A percentile compares a stretch with the other conserved stretches of the same genome.
phyloP scores from a whole-genome alignment of 495 filamentous ascomycete species.

The Amphirosellinia nigrospora region DNA sequence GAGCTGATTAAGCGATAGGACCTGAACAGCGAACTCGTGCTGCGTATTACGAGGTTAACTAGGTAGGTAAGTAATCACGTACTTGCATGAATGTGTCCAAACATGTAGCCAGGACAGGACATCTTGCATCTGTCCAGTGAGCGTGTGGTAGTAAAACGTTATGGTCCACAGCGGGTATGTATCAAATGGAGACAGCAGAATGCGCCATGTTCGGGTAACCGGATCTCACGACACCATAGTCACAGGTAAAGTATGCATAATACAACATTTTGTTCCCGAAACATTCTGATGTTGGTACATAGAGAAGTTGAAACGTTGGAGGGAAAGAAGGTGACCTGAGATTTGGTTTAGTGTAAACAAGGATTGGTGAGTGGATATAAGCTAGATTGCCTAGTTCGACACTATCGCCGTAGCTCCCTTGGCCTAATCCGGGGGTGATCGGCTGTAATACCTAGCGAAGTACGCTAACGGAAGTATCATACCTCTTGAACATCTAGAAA shows the following conservation, averaged over 20 bases:
- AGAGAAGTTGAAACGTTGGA: neutral
- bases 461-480: too few relatives aligned
- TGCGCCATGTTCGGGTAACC: neutral
- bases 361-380: neutral
- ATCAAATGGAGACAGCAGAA: neutral
- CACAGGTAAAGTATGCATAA: slow-evolving; percentile 10
- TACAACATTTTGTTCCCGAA: slow-evolving; percentile 4
- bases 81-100: neutral
- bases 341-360: neutral
- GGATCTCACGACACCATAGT: neutral
- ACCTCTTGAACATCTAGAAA: too few relatives aligned
- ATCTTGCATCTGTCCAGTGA: too few relatives aligned
- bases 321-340: neutral
- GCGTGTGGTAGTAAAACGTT: neutral
- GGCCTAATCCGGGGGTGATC: slow-evolving; percentile 19
- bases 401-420: neutral
- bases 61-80: neutral
- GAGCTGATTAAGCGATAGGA: neutral
- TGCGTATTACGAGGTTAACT: neutral
- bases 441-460: neutral
- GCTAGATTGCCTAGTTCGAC: slow-evolving; percentile 1
- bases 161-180: neutral
- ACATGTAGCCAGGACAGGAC: neutral
- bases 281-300: neutral
- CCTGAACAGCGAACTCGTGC: neutral